A percentile compares a stretch with the other conserved stretches of the same genome.
These are phyloP conservation scores for Sanghuangporus baumii DNA, from an alignment of 1,284 basidiomycete species.

Conservation along the genomic window DNA sequence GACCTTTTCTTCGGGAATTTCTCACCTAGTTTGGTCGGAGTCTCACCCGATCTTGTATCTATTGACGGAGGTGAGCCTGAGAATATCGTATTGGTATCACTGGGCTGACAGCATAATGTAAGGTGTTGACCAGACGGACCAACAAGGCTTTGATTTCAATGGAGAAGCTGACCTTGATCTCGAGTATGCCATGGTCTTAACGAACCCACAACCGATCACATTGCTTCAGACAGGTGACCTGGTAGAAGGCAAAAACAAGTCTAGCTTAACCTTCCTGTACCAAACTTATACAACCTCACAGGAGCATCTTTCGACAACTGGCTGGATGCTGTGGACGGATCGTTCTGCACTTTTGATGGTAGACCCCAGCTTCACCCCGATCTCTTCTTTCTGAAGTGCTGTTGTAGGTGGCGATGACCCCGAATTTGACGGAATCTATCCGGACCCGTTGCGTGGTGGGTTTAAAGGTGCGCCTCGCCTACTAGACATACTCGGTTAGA, in stretches of 20 bases:
- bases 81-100: background rate
- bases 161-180: constrained; percentile 53
- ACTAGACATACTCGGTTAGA: background rate
- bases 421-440: constrained; percentile 22
- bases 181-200: constrained; percentile 44
- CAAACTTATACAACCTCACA: constrained; percentile 18
- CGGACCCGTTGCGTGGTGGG: constrained; percentile 20
- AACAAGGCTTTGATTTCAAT: constrained; percentile 37
- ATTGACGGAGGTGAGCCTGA: constrained; percentile 40
- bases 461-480: constrained; percentile 16
- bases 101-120: constrained; percentile 15
- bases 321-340: constrained; percentile 41
- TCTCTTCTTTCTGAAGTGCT: background rate
- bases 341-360: constrained; percentile 54
- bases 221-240: constrained; percentile 46
- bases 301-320: constrained; percentile 43
- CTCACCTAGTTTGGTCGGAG: constrained; percentile 31
- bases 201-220: constrained; percentile 36
- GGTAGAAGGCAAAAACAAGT: constrained; percentile 27
- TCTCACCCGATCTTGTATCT: constrained; percentile 30
- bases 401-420: constrained; percentile 47
- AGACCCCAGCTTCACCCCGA: background rate
- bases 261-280: background rate
- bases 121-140: constrained; percentile 29
- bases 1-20: constrained; percentile 28